Evolutionary conservation across 768 basidiomycete species (phyloP), one percentile per base, ranked within the genome.

Genomic region (Tulasnella sp.): DNA sequence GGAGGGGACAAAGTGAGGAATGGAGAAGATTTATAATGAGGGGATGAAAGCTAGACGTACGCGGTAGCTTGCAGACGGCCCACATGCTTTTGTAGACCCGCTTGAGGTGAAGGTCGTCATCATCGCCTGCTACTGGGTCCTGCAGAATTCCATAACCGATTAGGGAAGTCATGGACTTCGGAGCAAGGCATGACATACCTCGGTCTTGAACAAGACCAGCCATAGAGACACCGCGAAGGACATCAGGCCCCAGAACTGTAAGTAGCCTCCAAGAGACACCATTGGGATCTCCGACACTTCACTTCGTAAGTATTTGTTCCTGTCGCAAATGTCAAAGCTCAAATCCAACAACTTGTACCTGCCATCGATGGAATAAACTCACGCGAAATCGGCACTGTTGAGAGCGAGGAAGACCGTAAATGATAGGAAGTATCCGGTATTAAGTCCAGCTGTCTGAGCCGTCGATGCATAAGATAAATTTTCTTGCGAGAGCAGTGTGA

Each of bases 401-500:
- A 99, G 83, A 0, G 96, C 96, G 43, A 99, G 79, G 69, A 98
- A 98, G 4, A 98, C 92, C 7, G 96, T 99, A 69, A 96, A 98
- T 1, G 91, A 93, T 29, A 93, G 80, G 68, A 98, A 94, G 71
- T 85, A 97, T 4, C 96, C 96, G 1, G 89, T 88, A 66, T 95
- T 97, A 24, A 99, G 77, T 11, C 96, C 96, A 62, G 98, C 90
- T 0, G 96, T 98, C 71, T 99, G 96, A 60, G 95, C 97, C 5
- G 94, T 98, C 17, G 93, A 96, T 2, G 96, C 96, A 68, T 94
- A 99, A 17, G 94, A 91, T 38, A 98, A 73, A 68, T 93, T 94
- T 64, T 92, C 92, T 62, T 89, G 84, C 1, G 95, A 98, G 49
- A 99, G 81, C 32, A 77, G 69, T 1, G 74, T 76, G 4, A 77